A percentile compares a stretch with the other conserved stretches of the same genome.
phyloP scores from a whole-genome alignment of 768 basidiomycete species.

The Peribolospora baueri region DNA sequence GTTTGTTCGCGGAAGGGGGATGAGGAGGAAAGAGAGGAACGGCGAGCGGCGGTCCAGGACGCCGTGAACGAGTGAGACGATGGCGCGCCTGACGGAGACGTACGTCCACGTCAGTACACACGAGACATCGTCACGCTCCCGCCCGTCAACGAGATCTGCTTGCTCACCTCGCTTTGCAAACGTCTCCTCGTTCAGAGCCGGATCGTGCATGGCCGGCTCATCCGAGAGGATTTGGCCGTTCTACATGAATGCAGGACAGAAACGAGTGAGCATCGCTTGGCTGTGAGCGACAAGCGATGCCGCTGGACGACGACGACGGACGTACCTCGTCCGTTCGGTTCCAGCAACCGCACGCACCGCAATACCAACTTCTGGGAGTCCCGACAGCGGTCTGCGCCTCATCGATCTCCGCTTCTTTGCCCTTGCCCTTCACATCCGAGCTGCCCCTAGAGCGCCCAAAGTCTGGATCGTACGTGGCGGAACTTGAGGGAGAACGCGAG shows the following conservation, averaged over 20 bases:
- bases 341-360: too few species aligned
- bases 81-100: background rate
- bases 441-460: too few species aligned
- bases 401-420: too few species aligned
- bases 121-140: background rate
- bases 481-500: too few species aligned
- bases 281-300: too few species aligned
- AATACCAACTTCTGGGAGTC: too few species aligned
- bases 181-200: conserved; percentile 39
- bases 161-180: conserved; percentile 45
- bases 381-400: too few species aligned
- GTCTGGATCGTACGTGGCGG: too few species aligned
- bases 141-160: background rate
- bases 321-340: too few species aligned
- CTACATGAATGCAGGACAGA: conserved; percentile 6
- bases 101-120: conserved; percentile 11
- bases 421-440: too few species aligned
- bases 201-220: conserved; percentile 69
- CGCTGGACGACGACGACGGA: too few species aligned
- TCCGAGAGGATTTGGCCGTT: conserved; percentile 57
- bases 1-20: background rate
- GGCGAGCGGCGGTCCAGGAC: background rate
- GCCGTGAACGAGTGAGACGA: background rate
- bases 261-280: too few species aligned
- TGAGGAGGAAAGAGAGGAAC: background rate